Evolutionary conservation across 2,329 filamentous ascomycete genomes (phyloP), one percentile per base, ranked within the genome.

Genomic region (Alternaria brassicicola): DNA sequence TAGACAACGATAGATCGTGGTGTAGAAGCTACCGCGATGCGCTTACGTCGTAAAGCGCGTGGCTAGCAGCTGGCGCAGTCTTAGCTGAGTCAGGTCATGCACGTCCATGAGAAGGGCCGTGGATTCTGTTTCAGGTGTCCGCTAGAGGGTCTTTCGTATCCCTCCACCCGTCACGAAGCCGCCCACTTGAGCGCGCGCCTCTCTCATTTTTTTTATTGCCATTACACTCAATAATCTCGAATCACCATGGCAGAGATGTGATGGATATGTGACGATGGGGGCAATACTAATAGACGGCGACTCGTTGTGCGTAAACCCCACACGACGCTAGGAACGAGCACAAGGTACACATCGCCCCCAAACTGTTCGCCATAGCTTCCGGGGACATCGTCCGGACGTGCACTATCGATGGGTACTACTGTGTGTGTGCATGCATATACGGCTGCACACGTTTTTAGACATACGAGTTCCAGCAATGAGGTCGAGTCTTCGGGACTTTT

Each of bases 131-230:
- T 68, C 61, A 66, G 58, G 53, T 46, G 56, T 49, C 50, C 46
- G 49, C 47, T 51, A 49, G 55, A 49, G 48, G n/a, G 50, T 31
- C 51, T 55, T 23, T 52, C 49, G 59, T 41, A 38, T 53, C 54
- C 58, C 59, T 61, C 55, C 53, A 41, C 52, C 55, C 30, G 53
- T 56, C 57, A 59, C 59, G 52, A 60, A 59, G 43, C 60, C 60
- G 57, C 59, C 54, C 50, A 54, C 21, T 49, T 57, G 66, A 65
- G 67, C 65, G 67, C 67, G 67, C 67, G 67, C 65, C 36, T 50
- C 36, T 50, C 50, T 67, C 51, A 61, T 61, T 49, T n/a, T 42
- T 46, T 41, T 41, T 45, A 62, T 62, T 64, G 35, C 61, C 36
- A 57, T 61, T 31, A 57, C 56, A 55, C 31, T 33, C 52, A 43